phyloP scores from a whole-genome alignment of 768 basidiomycete species.

The Leccinum subtestaceum region DNA sequence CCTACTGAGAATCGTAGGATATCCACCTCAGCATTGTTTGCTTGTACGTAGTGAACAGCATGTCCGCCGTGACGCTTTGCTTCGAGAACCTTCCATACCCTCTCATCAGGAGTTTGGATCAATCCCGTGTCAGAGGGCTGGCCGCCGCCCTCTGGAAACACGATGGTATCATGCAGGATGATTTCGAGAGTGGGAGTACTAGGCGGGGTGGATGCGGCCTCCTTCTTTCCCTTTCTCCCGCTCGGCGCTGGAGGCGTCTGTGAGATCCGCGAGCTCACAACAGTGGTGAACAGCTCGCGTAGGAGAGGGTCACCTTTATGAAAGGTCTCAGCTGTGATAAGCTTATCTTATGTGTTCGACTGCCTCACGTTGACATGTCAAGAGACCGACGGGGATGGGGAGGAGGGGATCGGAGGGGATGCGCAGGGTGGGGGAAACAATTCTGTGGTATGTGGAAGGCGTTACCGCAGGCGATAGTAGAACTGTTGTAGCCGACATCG shows the following conservation, averaged over 20 bases:
- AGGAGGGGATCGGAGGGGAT: slow-evolving; percentile 49
- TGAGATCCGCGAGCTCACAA: slow-evolving; percentile 50
- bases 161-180: slow-evolving; percentile 69
- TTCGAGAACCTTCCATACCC: slow-evolving; percentile 57
- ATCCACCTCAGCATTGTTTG: slow-evolving; percentile 38
- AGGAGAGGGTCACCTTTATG: slow-evolving; percentile 67
- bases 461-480: slow-evolving; percentile 43
- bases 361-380: slow-evolving; percentile 72
- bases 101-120: slow-evolving; percentile 41
- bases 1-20: slow-evolving; percentile 53
- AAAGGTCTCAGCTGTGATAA: slow-evolving; percentile 8
- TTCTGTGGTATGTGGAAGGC: slow-evolving; percentile 61
- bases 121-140: slow-evolving; percentile 78
- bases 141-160: slow-evolving; percentile 83
- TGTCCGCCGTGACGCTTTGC: slow-evolving; percentile 68
- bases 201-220: slow-evolving; percentile 42
- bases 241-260: slow-evolving; percentile 38
- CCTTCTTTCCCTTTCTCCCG: slow-evolving; percentile 56
- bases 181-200: slow-evolving; percentile 57
- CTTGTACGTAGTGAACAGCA: slow-evolving; percentile 69
- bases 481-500: slow-evolving; percentile 38
- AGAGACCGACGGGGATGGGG: slow-evolving; percentile 69
- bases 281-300: slow-evolving; percentile 51
- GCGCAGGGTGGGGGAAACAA: slow-evolving; percentile 54
- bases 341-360: slow-evolving; percentile 5